Percentiles rank a stretch among this genome's conserved stretches.
phyloP scores from a whole-genome alignment of 805 yeast species.

The Candida silvicultrix region DNA sequence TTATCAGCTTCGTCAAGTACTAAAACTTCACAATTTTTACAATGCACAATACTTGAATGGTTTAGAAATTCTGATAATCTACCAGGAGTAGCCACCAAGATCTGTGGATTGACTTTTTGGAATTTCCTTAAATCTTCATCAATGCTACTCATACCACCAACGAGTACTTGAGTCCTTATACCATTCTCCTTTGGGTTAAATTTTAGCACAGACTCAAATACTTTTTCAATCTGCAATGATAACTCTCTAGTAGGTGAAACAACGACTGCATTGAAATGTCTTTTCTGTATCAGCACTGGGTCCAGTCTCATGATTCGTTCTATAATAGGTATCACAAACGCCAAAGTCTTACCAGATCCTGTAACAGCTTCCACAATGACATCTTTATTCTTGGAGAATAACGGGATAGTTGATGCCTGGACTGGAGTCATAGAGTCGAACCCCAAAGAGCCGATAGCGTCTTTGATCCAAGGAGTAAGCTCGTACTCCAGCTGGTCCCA shows the following conservation, averaged over 20 bases:
- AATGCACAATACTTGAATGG: conserved; percentile 44
- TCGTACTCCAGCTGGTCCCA: conserved; percentile 54
- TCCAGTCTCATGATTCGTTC: conserved; percentile 49
- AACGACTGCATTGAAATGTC: conserved; percentile 62
- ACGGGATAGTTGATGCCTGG: conserved; percentile 90
- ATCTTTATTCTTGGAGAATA: conserved; percentile 78
- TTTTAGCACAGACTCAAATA: conserved; percentile 52
- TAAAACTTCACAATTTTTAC: conserved; percentile 61
- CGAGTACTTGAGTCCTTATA: conserved; percentile 53
- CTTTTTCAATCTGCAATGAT: conserved; percentile 66
- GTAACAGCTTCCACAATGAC: conserved; percentile 97
- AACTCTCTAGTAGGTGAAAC: conserved; percentile 64
- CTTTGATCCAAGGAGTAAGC: conserved; percentile 61
- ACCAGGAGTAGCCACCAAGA: conserved; percentile 91
- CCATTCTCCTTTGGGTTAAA: conserved; percentile 44
- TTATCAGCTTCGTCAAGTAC: conserved; percentile 93
- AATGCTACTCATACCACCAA: conserved; percentile 57
- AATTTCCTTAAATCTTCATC: conserved; percentile 68
- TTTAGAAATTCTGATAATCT: conserved; percentile 69
- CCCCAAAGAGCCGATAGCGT: conserved; percentile 71
- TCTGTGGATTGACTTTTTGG: conserved; percentile 52
- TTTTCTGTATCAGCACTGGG: conserved; percentile 23
- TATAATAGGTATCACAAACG: conserved; percentile 77
- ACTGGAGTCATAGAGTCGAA: conserved; percentile 90
- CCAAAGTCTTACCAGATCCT: conserved; percentile 97